Evolutionary conservation across 441 rosid species (phyloP).

Genomic region (Heliophila coronopifolia): DNA sequence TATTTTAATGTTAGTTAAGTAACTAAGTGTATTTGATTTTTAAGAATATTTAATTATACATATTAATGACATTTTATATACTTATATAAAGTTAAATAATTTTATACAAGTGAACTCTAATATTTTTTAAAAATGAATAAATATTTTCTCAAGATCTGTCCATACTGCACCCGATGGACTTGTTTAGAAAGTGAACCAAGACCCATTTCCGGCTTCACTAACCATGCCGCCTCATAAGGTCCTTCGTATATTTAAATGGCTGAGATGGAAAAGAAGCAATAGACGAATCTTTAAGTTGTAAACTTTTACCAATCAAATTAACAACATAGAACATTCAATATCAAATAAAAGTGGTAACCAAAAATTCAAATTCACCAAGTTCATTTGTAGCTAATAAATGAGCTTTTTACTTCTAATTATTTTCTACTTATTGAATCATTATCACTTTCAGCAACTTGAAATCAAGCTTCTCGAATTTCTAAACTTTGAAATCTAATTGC

Average conservation of each 20-base stretch:
- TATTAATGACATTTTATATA: too few species aligned
- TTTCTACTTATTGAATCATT: background rate
- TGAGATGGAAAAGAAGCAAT: conserved; percentile 78
- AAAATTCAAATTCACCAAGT: background rate
- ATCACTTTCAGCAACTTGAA: background rate
- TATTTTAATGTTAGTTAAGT: too few species aligned
- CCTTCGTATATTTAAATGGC: conserved; percentile 94
- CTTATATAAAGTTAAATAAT: too few species aligned
- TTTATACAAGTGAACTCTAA: too few species aligned
- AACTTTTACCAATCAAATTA: too few species aligned
- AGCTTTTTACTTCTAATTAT: background rate
- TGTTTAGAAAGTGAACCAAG: conserved; percentile 71
- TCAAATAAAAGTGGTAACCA: background rate
- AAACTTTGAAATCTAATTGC: background rate
- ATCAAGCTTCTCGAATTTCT: background rate
- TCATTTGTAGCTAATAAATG: background rate
- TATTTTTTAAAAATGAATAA: too few species aligned
- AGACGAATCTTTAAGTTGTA: background rate
- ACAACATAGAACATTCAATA: background rate
- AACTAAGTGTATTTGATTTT: too few species aligned
- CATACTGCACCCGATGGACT: conserved; percentile 98
- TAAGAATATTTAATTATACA: too few species aligned
- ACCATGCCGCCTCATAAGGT: conserved; percentile 68
- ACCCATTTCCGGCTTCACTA: conserved; percentile 85
- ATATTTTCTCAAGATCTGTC: too few species aligned